phyloP scores from a whole-genome alignment of 768 basidiomycete species.

The Cyclocybe aegerita region DNA sequence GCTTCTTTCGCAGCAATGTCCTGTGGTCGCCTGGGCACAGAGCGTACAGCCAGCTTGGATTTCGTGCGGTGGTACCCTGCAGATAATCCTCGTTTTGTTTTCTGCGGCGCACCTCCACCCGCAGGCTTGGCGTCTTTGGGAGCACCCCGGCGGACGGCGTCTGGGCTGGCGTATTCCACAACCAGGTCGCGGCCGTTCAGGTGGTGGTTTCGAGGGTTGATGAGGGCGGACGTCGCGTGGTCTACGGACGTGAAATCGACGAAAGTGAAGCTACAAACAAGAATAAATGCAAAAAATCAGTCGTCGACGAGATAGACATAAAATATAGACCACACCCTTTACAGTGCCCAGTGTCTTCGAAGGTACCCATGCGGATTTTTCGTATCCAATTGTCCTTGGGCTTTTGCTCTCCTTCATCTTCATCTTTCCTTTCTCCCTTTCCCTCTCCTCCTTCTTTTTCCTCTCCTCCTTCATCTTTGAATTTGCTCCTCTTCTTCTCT shows the following conservation, averaged over 20 bases:
- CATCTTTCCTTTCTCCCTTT: slow-evolving; percentile 14
- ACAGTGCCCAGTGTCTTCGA: slow-evolving; percentile 92
- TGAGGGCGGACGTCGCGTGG: slow-evolving; percentile 78
- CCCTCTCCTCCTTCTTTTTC: slow-evolving; percentile 28
- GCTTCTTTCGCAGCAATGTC: no score
- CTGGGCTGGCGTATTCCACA: slow-evolving; percentile 86
- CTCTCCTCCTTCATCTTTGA: slow-evolving; percentile 29
- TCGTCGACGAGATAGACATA: background rate
- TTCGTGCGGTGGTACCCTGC: no score
- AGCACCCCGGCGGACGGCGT: slow-evolving; percentile 85
- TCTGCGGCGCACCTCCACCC: slow-evolving; percentile 8
- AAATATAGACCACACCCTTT: slow-evolving; percentile 73
- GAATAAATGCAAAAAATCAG: background rate
- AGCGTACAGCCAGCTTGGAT: no score
- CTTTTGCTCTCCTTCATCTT: slow-evolving; percentile 27
- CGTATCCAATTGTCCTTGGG: slow-evolving; percentile 58
- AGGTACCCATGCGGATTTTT: slow-evolving; percentile 91
- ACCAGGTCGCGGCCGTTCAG: slow-evolving; percentile 83
- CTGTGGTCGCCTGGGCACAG: no score
- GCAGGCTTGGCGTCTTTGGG: slow-evolving; percentile 30
- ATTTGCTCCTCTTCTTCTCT: slow-evolving; percentile 26
- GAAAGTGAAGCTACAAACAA: slow-evolving; percentile 77
- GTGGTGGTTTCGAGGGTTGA: slow-evolving; percentile 81
- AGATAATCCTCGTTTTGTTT: no score
- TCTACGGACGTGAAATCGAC: slow-evolving; percentile 83